phyloP scores from a whole-genome alignment of 352 stramenopile genomes.

The Globisporangium cystogenes region DNA sequence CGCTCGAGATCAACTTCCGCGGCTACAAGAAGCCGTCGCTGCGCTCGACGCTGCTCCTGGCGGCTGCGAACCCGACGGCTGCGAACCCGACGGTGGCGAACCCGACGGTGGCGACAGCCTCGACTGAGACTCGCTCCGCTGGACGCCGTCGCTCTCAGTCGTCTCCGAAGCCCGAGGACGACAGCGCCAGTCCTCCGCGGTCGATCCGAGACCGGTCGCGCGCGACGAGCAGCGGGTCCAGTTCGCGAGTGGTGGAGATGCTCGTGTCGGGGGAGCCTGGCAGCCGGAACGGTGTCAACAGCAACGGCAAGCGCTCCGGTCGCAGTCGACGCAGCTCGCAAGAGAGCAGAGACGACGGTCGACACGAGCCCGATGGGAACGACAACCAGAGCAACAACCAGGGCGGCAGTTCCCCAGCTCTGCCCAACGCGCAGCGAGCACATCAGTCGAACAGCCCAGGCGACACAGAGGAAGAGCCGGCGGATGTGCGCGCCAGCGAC shows the following conservation, averaged over 20 bases:
- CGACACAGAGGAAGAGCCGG: conserved; percentile 11
- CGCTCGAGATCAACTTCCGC: conserved; percentile 63
- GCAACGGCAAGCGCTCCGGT: conserved; percentile 2
- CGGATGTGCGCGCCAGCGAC: conserved; percentile 10
- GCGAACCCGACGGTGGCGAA: neutral
- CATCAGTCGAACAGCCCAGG: neutral
- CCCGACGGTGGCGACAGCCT: too few relatives aligned
- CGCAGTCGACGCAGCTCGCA: conserved; percentile 12
- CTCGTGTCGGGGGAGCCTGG: neutral
- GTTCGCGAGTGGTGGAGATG: conserved; percentile 7
- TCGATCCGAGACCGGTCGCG: conserved; percentile 4
- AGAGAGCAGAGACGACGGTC: conserved; percentile 8
- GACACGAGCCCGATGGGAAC: neutral
- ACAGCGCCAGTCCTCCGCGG: neutral
- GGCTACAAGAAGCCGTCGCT: conserved; percentile 28
- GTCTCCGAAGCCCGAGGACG: conserved; percentile 9
- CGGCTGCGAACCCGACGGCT: conserved; percentile 4
- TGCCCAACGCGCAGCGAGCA: conserved; percentile 1
- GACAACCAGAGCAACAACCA: conserved; percentile 18
- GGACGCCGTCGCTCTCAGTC: conserved; percentile 2
- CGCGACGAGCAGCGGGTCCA: conserved; percentile 1
- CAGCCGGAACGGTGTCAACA: conserved; percentile 2
- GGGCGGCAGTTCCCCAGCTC: neutral
- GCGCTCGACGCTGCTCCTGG: conserved; percentile 7
- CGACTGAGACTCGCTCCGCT: neutral